Evolutionary conservation across 2,329 filamentous ascomycete species (phyloP), one percentile per base, ranked within the genome.

Genomic region (Pseudogymnoascus sp.): DNA sequence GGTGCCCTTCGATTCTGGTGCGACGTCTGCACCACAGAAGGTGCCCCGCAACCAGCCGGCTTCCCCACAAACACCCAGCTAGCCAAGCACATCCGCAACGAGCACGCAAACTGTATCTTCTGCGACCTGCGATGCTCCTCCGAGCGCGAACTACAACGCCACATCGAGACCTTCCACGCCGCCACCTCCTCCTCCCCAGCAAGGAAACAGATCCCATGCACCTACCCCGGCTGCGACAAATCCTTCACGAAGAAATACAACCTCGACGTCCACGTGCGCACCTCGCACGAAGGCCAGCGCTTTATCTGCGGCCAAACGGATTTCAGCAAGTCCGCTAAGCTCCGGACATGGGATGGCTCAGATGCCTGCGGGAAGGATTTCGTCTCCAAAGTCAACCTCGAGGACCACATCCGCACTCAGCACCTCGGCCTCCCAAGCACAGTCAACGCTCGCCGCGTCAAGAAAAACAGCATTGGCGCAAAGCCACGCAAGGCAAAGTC

Each of bases 241-340:
- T 84, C 81, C 62, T 97, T 97, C 75, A 93, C 90, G 16, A 90
- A 89, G 72, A 86, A 84, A 66, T 88, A 89, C n/a, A 97, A 96
- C 70, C 81, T 96, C 61, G 89, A 88, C 14, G 84, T 87, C 0
- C 93, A 97, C 72, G 80, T 93, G 62, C 87, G 88, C 64, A 87
- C 84, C 10, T 87, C 88, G 0, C 93, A 97, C 72, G 83, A 91
- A 67, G 88, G 90, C 16, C 78, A 86, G 67, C 86, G 86, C 8
- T 97, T 90, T 71, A 79, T 90, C n/a, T 97, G 93, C 71, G 90
- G 90, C 14, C 77, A 87, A 59, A 82, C 86, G 10, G 84, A 89
- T 68, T 77, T 92, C 1, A 78, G 77, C 7, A 73, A 76, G 4
- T 81, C 78, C n/a, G 78, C 79, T 6, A 85, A 84, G 50, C 76